phyloP scores from a whole-genome alignment of 225 moss, liverwort and hornwort species.

The Marchantia paleacea region DNA sequence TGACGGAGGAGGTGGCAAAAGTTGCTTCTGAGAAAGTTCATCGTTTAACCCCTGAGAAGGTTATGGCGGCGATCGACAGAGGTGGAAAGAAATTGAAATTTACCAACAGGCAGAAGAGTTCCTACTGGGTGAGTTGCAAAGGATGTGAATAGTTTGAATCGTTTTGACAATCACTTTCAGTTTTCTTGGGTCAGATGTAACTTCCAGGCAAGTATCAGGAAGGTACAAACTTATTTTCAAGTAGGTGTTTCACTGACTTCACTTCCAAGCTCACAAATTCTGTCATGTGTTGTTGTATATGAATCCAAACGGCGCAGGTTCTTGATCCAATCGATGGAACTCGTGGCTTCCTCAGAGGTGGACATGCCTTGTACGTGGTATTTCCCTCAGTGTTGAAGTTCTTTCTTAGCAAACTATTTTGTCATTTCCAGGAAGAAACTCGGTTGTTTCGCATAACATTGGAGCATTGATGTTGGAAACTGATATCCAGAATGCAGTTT shows the following conservation, averaged over 20 bases:
- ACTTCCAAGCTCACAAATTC: neutral
- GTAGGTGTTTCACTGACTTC: neutral
- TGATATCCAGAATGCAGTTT: no score
- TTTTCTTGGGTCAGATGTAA: neutral
- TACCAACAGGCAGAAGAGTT: neutral
- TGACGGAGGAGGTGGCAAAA: slow-evolving; percentile 45
- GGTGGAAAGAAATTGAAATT: slow-evolving; percentile 30
- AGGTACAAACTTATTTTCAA: neutral
- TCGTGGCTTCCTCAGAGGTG: slow-evolving; percentile 63
- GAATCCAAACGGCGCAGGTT: slow-evolving; percentile 35
- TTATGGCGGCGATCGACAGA: slow-evolving; percentile 63
- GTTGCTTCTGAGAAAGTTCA: slow-evolving; percentile 33
- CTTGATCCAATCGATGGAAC: slow-evolving; percentile 83
- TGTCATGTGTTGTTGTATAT: neutral
- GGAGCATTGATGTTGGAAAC: no score
- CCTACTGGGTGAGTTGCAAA: slow-evolving; percentile 56
- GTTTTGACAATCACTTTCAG: neutral
- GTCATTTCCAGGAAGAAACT: neutral
- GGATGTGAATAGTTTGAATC: neutral
- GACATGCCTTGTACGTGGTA: slow-evolving; percentile 72
- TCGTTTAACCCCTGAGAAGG: slow-evolving; percentile 39
- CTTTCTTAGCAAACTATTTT: neutral
- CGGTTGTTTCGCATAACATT: neutral
- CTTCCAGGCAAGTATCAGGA: neutral
- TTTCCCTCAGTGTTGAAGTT: slow-evolving; percentile 22